Evolutionary conservation across 257 asterid species (phyloP), one percentile per base, ranked within the genome.

Genomic region (Pogostemon cablin): DNA sequence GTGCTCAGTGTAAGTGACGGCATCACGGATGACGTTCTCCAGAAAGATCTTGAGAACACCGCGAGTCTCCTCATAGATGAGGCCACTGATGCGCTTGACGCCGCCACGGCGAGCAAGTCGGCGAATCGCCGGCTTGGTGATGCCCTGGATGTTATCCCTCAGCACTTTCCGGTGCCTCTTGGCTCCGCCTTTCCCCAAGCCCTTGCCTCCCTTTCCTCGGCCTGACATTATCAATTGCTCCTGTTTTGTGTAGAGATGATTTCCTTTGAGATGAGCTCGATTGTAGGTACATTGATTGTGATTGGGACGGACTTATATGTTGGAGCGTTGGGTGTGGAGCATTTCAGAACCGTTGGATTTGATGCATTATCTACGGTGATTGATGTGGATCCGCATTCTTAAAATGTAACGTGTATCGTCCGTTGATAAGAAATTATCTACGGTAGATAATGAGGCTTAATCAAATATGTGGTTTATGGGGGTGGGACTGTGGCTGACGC

Each of bases 151-250:
- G 80, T 81, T 81, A 60, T 81, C 85, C 15, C 85, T 54, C 1
- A 81, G 62, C 5, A 81, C 85, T 72, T 81, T 81, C 63, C 85
- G 56, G 68, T 81, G 85, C 0, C 85, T 75, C 75, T 81, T 81
- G 0, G 85, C 85, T 61, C 85, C 85, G 44, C 85, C 85, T 46
- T 81, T 81, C 3, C 85, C 85, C 77, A 81, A 67, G 6, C 85
- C 85, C 73, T 81, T 81, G 50, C 85, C 85, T 11, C 85, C 85
- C 62, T 81, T 81, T 65, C 85, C 85, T 48, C 85, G 69, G 3
- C 85, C 85, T 1, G 85, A 81, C 85, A 81, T 81, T 49, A 59
- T 72, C 12, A 1, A 34, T 39, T 17, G 3, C 10, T 6, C 50
- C 50, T 8, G 17, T 38, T 2, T 49, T 3, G 1, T 1, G 1